phyloP scores from a whole-genome alignment of 768 basidiomycete species.

The Coprinopsis marcescibilis region DNA sequence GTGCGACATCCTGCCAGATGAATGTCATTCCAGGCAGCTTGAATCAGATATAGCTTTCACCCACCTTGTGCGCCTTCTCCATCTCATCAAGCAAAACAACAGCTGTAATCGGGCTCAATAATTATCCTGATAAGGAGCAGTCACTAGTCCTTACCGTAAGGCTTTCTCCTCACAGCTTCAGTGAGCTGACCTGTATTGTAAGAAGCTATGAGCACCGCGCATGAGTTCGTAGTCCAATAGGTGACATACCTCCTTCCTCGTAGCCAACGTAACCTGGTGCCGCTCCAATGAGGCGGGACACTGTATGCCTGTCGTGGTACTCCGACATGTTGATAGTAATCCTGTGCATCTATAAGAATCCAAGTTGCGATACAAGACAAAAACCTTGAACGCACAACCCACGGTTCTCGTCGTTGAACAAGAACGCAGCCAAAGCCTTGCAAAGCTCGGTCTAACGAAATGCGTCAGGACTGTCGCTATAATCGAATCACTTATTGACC shows the following conservation, averaged over 20 bases:
- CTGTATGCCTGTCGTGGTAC: conserved; percentile 89
- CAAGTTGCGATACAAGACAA: background rate
- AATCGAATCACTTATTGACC: conserved; percentile 5
- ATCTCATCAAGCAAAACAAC: conserved; percentile 83
- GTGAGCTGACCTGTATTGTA: conserved; percentile 64
- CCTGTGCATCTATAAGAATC: conserved; percentile 29
- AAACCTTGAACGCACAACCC: conserved; percentile 54
- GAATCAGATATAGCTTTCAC: conserved; percentile 15
- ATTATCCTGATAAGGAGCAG: background rate
- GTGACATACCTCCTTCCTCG: conserved; percentile 59
- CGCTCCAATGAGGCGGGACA: conserved; percentile 86
- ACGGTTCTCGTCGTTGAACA: conserved; percentile 85
- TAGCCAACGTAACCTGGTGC: conserved; percentile 93
- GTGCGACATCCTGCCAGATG: conserved; percentile 65
- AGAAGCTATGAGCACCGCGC: conserved; percentile 2
- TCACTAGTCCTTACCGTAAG: conserved; percentile 54
- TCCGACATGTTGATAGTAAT: conserved; percentile 97
- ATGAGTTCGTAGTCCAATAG: background rate
- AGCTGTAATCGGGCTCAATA: conserved; percentile 28
- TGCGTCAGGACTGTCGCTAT: no score
- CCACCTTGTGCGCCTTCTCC: conserved; percentile 83
- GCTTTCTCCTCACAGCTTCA: conserved; percentile 86
- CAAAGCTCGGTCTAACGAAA: conserved; percentile 70
- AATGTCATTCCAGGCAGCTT: background rate
- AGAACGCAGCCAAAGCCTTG: conserved; percentile 81